These are phyloP conservation scores for Penicillium coffeae DNA, from an alignment of 495 filamentous ascomycete genomes.

Conservation along the genomic window DNA sequence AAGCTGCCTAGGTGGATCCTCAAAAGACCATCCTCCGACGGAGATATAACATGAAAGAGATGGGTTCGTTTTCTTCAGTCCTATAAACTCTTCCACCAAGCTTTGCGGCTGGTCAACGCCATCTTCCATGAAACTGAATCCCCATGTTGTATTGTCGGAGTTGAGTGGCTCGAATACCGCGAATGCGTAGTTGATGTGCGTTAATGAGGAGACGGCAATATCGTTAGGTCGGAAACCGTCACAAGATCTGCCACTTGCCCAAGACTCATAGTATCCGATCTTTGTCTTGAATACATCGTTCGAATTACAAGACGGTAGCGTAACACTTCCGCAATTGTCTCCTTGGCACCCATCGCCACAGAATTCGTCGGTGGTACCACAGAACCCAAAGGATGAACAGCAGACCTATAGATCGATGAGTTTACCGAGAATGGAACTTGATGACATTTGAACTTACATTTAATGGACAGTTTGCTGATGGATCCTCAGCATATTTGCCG, in stretches of 20 bases:
- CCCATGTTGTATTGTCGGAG: no score
- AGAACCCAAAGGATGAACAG: not conserved
- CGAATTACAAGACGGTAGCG: conserved; percentile 1
- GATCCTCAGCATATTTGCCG: not conserved
- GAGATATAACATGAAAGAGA: not conserved
- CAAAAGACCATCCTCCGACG: conserved; percentile 44
- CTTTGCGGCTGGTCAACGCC: not conserved
- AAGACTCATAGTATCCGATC: conserved; percentile 21
- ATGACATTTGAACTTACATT: no score
- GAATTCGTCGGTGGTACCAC: not conserved
- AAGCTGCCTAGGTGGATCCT: conserved; percentile 21
- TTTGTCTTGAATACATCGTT: not conserved
- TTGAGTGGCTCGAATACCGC: no score
- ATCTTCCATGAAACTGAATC: no score
- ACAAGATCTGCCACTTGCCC: conserved; percentile 7
- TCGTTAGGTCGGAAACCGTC: conserved; percentile 3
- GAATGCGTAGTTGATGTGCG: conserved; percentile 20
- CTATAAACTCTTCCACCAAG: not conserved
- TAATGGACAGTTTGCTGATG: not conserved
- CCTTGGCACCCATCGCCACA: not conserved
- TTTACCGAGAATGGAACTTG: no score
- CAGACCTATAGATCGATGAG: no score
- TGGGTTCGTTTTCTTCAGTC: not conserved
- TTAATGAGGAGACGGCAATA: conserved; percentile 6
- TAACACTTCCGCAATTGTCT: not conserved